Evolutionary conservation across 2,329 filamentous ascomycete species (phyloP).

Genomic region (Cladosporium sp.): DNA sequence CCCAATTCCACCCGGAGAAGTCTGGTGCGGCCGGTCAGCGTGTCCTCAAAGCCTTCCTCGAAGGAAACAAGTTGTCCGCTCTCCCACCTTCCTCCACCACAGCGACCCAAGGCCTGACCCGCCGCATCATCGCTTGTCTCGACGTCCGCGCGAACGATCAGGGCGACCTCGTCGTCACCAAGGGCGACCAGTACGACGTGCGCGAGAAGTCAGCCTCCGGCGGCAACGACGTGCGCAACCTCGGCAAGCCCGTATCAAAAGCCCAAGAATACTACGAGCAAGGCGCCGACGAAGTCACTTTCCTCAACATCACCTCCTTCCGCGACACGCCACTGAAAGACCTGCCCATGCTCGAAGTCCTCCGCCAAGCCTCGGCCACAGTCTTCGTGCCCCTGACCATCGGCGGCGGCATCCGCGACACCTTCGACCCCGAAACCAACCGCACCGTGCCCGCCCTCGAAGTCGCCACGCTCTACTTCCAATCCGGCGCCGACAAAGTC

Average conservation of each 20-base stretch:
- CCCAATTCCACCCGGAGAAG: slow-evolving; percentile 98
- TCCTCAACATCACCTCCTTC: slow-evolving; percentile 98
- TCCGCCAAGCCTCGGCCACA: slow-evolving; percentile 77
- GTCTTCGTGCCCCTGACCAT: slow-evolving; percentile 96
- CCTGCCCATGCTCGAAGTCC: slow-evolving; percentile 90
- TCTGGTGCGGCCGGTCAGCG: slow-evolving; percentile 83
- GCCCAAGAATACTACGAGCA: slow-evolving; percentile 91
- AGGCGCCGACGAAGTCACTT: slow-evolving; percentile 93
- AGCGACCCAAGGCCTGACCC: slow-evolving; percentile 63
- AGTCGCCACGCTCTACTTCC: slow-evolving; percentile 95
- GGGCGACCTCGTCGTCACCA: slow-evolving; percentile 94
- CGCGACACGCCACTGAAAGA: slow-evolving; percentile 90
- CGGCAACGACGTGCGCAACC: slow-evolving; percentile 69
- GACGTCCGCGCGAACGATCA: slow-evolving; percentile 93
- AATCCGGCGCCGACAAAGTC: slow-evolving; percentile 94
- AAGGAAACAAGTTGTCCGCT: slow-evolving; percentile 58
- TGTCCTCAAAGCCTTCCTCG: slow-evolving; percentile 78
- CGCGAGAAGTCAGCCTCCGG: slow-evolving; percentile 66
- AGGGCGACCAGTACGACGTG: slow-evolving; percentile 98
- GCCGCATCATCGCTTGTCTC: slow-evolving; percentile 89
- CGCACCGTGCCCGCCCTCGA: slow-evolving; percentile 83
- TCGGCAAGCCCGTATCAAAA: slow-evolving; percentile 95
- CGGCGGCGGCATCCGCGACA: slow-evolving; percentile 91
- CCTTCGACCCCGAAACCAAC: slow-evolving; percentile 74
- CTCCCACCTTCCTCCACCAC: slow-evolving; percentile 40